Evolutionary conservation across 1,284 basidiomycete species (phyloP).

Genomic region (Trichosporon coremiiforme): DNA sequence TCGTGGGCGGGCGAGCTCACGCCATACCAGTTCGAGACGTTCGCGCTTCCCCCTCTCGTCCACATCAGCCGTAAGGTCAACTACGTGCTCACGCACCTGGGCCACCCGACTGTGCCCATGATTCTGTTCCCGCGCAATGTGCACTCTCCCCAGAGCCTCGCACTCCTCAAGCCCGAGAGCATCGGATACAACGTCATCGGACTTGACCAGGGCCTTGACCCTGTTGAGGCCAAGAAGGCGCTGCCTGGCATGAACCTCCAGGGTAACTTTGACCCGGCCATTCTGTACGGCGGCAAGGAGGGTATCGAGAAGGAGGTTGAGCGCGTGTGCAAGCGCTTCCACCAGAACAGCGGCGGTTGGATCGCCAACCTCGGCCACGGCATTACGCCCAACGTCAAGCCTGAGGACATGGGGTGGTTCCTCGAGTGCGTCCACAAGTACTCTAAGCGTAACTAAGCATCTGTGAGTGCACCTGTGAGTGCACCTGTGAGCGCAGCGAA

Average conservation of each 20-base stretch:
- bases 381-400: conserved; percentile 92
- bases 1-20: conserved; percentile 91
- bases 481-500: too few relatives aligned
- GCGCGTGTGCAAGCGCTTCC: conserved; percentile 77
- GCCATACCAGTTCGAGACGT: conserved; percentile 76
- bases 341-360: conserved; percentile 65
- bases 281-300: conserved; percentile 81
- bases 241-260: conserved; percentile 71
- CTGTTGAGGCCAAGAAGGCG: conserved; percentile 66
- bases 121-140: conserved; percentile 92
- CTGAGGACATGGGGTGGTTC: conserved; percentile 86
- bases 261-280: conserved; percentile 90
- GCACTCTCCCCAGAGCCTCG: conserved; percentile 60
- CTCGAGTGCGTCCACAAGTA: conserved; percentile 88
- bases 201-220: conserved; percentile 84
- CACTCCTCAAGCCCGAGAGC: conserved; percentile 51
- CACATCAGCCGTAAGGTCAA: conserved; percentile 63
- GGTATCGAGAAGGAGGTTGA: conserved; percentile 87
- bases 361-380: conserved; percentile 97
- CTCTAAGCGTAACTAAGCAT: conserved; percentile 32
- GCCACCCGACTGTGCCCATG: conserved; percentile 70
- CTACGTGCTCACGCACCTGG: conserved; percentile 62
- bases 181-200: conserved; percentile 83
- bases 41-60: conserved; percentile 56
- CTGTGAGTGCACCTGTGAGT: too few relatives aligned